These are phyloP conservation scores for Pholiota molesta DNA, from an alignment of 768 basidiomycete genomes.

Conservation along the genomic window DNA sequence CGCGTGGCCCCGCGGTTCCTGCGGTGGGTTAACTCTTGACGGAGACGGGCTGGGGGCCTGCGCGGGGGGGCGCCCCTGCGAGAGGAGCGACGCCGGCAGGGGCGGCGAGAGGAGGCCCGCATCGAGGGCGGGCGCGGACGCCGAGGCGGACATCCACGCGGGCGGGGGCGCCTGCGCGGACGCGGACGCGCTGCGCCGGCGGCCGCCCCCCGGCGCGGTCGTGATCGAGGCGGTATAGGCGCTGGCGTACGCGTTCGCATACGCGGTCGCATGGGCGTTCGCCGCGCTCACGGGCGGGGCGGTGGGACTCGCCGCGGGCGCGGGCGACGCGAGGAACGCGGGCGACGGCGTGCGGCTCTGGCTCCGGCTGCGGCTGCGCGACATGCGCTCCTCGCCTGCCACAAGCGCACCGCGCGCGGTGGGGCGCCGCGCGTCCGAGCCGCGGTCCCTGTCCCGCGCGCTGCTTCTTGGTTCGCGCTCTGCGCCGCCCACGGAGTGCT, in stretches of 20 bases:
- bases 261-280: not conserved
- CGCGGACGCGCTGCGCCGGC: slow-evolving; percentile 4
- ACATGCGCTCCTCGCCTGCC: slow-evolving; percentile 24
- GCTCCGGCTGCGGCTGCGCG: slow-evolving; percentile 26
- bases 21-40: not conserved
- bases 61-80: not conserved
- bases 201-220: slow-evolving; percentile 28
- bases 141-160: not conserved
- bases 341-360: slow-evolving; percentile 35
- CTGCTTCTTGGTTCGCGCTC: not conserved
- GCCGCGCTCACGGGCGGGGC: not conserved
- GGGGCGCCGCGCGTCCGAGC: slow-evolving; percentile 6
- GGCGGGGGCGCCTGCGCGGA: not conserved
- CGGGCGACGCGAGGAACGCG: slow-evolving; percentile 23
- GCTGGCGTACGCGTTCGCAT: not conserved
- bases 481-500: not conserved
- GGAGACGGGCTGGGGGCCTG: not conserved
- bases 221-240: not conserved
- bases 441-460: slow-evolving; percentile 9
- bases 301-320: not conserved
- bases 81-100: not conserved
- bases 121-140: not conserved
- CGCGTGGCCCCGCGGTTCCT: not conserved
- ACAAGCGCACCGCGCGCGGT: slow-evolving; percentile 2
- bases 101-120: not conserved